Evolutionary conservation across 2,329 filamentous ascomycete genomes (phyloP).

Genomic region (Eurotiales sp.): DNA sequence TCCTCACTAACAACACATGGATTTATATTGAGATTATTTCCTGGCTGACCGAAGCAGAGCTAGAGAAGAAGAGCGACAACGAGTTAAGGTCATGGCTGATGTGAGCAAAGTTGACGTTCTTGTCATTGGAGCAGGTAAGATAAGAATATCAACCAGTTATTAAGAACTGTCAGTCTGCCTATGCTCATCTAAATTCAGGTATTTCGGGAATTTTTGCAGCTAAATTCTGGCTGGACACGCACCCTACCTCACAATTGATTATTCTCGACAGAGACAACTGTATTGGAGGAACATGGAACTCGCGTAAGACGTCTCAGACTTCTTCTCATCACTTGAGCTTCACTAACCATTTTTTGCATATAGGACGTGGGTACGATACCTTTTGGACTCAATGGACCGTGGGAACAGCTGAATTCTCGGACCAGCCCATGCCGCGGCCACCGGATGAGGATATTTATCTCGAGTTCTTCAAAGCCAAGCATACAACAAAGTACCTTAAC

Average conservation of each 20-base stretch:
- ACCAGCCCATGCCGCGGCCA: slow-evolving; percentile 11
- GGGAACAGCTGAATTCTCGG: slow-evolving; percentile 11
- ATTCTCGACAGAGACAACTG: slow-evolving; percentile 12
- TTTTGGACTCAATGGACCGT: slow-evolving; percentile 13
- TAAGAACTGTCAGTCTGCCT: not conserved
- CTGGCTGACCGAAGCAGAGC: too few relatives aligned
- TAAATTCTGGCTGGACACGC: slow-evolving; percentile 11
- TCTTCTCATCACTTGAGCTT: not conserved
- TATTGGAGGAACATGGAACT: slow-evolving; percentile 10
- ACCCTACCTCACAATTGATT: not conserved
- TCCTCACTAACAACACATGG: too few relatives aligned
- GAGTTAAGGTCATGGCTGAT: too few relatives aligned
- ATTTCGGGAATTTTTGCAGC: slow-evolving; percentile 7
- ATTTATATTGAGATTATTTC: too few relatives aligned
- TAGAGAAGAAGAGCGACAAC: too few relatives aligned
- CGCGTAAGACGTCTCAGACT: not conserved
- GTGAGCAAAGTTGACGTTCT: slow-evolving; percentile 7
- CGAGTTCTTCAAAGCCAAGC: slow-evolving; percentile 12
- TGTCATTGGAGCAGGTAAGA: slow-evolving; percentile 11
- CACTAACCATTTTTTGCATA: not conserved
- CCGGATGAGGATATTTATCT: slow-evolving; percentile 11
- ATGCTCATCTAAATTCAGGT: slow-evolving; percentile 1
- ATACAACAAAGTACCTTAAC: slow-evolving; percentile 11
- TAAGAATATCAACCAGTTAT: not conserved
- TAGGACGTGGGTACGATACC: slow-evolving; percentile 10